Base-by-base conservation (phyloP, 73 alveolate genomes). In the Durusdinium trenchii region DNA sequence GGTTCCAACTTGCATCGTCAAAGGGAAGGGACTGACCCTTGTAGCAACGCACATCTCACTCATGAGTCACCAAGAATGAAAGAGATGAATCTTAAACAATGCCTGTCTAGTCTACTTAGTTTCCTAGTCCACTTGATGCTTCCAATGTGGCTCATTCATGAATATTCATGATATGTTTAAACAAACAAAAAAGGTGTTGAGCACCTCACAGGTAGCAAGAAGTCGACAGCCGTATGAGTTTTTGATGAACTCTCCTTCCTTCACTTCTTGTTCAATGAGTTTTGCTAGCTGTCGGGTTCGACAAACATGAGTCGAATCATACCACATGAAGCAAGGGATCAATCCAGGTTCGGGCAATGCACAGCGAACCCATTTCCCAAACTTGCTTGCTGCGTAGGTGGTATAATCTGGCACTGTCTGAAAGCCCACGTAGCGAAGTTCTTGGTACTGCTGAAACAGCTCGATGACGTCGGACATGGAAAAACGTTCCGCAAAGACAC, bases 271-370 rank as follows among this genome's bases (percentile, higher is more conserved):
- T 38, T 12, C 64, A 30, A 89, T 89, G 52, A 89, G 57, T 0
- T 40, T 61, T 35, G 86, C 67, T 64, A 89, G 35, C 51, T 89
- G 85, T 40, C 50, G 47, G 47, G 62, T 89, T 46, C 96, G 96
- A 47, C 96, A 42, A 1, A 89, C 86, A 12, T 89, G 96, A 23
- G 96, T 89, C n/a, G 96, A 89, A 40, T 89, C 96, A 47, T 89
- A 89, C 96, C 96, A 89, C 69, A 89, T 89, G 69, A 89, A 89
- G 51, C 96, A 89, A 12, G 96, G 96, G 67, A 89, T 89, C 96
- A 89, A 45, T 40, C 71, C 73, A 9, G 83, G 76, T 9, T 40
- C 86, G 18, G 52, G 75, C 36, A 14, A 26, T 32, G n/a, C 42
- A 67, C 43, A 67, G 0, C 73, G 42, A 1, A 3, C 36, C 28